These are phyloP conservation scores for Fusarium sp. DNA, from an alignment of 2,329 filamentous ascomycete species.

Conservation along the genomic window DNA sequence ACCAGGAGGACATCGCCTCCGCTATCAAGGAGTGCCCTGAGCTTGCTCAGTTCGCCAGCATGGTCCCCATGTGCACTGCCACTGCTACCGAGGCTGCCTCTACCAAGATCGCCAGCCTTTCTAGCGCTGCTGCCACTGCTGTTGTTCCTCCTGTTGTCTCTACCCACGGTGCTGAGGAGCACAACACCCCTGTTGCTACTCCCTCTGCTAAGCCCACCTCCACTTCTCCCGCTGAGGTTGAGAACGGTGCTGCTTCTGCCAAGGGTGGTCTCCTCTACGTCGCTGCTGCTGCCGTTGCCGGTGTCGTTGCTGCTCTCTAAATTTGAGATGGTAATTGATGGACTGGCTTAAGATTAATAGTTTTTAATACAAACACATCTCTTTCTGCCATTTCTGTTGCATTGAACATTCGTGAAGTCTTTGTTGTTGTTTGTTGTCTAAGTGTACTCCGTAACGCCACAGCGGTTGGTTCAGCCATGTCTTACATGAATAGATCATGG, in stretches of 20 bases:
- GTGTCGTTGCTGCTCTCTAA: conserved; percentile 49
- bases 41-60: conserved; percentile 32
- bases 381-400: neutral
- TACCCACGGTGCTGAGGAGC: conserved; percentile 15
- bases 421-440: neutral
- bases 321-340: neutral
- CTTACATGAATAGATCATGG: neutral
- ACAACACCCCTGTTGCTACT: conserved; percentile 14
- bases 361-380: conserved; percentile 28
- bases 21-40: conserved; percentile 46
- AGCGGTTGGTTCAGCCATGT: conserved; percentile 1
- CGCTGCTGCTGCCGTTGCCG: conserved; percentile 49
- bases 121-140: neutral
- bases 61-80: conserved; percentile 42
- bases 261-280: conserved; percentile 48
- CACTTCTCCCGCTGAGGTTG: conserved; percentile 11
- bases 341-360: conserved; percentile 13
- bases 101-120: too few relatives aligned
- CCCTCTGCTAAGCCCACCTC: conserved; percentile 11
- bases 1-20: conserved; percentile 45
- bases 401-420: neutral
- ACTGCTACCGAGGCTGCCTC: neutral
- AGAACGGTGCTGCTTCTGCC: conserved; percentile 38
- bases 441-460: neutral
- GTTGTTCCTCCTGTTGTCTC: neutral